A percentile compares a stretch with the other conserved stretches of the same genome.
phyloP scores from a whole-genome alignment of 345 rosid species.

The Bruguiera parviflora region DNA sequence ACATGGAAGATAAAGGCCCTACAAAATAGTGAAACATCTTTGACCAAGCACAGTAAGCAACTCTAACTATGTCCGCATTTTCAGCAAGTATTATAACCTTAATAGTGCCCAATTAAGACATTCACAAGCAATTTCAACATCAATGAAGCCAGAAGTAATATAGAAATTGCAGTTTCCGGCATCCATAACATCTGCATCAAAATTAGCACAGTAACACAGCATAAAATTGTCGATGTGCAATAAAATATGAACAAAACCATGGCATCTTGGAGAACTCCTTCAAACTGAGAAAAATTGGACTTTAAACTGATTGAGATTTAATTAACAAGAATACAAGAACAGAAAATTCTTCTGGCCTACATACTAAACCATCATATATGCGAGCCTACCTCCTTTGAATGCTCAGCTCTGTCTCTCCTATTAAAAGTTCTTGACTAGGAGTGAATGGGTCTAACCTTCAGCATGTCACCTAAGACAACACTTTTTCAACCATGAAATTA shows the following conservation, averaged over 20 bases:
- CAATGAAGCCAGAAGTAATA: neutral
- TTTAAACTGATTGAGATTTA: constrained; percentile 19
- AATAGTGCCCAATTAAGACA: too few species aligned
- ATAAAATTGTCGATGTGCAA: constrained; percentile 1
- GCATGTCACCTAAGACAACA: constrained; percentile 28
- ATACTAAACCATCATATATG: constrained; percentile 25
- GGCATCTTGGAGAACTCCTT: constrained; percentile 4
- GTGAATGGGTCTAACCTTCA: constrained; percentile 22
- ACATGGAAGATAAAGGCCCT: neutral
- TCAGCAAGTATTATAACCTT: neutral
- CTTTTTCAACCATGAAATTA: constrained; percentile 22
- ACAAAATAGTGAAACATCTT: neutral
- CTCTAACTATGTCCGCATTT: neutral
- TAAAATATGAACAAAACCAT: neutral
- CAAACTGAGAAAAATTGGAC: constrained; percentile 16
- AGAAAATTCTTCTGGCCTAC: constrained; percentile 35
- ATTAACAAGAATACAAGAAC: constrained; percentile 32
- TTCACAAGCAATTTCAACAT: neutral
- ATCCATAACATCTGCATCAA: constrained; percentile 4
- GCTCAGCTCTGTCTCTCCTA: constrained; percentile 25
- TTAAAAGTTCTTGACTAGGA: constrained; percentile 27
- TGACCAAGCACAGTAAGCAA: too few species aligned
- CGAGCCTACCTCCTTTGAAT: constrained; percentile 33
- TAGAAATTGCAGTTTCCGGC: neutral
- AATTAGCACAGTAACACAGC: constrained; percentile 1